phyloP scores from a whole-genome alignment of 139 green algal genomes.

The Chlamydomonas sp. region DNA sequence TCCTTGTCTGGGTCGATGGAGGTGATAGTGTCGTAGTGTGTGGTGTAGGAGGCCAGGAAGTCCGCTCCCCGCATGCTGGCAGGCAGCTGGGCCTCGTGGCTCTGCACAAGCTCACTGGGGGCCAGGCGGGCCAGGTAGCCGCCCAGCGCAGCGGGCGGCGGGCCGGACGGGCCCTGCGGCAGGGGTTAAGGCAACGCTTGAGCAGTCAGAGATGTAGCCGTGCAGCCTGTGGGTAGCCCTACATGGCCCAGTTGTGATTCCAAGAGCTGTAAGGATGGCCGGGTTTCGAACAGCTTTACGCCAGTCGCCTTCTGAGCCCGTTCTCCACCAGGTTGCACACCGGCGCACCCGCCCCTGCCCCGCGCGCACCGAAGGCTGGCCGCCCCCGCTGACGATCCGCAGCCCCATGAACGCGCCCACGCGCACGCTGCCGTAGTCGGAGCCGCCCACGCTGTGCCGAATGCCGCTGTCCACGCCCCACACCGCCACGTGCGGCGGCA shows the following conservation, averaged over 20 bases:
- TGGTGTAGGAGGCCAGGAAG: conserved; percentile 74
- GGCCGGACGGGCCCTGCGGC: conserved; percentile 2
- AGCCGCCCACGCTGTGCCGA: conserved; percentile 83
- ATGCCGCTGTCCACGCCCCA: conserved; percentile 93
- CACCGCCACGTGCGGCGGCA: conserved; percentile 71
- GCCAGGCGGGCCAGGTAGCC: conserved; percentile 74
- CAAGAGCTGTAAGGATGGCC: no score
- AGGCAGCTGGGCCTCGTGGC: conserved; percentile 59
- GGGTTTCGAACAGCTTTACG: no score
- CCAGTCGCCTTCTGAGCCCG: no score
- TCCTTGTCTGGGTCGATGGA: conserved; percentile 47
- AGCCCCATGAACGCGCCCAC: conserved; percentile 92
- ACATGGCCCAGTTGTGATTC: no score
- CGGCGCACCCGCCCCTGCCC: neutral
- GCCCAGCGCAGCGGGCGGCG: conserved; percentile 16
- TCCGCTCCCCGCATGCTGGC: conserved; percentile 65
- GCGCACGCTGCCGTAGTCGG: conserved; percentile 88
- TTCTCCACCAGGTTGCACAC: no score
- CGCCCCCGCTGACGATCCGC: conserved; percentile 52
- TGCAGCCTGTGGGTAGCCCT: neutral
- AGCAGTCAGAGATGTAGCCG: neutral
- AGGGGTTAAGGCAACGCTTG: neutral
- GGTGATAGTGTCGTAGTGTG: conserved; percentile 82
- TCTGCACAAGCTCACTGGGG: conserved; percentile 62
- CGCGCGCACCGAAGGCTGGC: neutral